Conservation (phyloP, 345 rosid species). For the Lepidium aucheri region DNA sequence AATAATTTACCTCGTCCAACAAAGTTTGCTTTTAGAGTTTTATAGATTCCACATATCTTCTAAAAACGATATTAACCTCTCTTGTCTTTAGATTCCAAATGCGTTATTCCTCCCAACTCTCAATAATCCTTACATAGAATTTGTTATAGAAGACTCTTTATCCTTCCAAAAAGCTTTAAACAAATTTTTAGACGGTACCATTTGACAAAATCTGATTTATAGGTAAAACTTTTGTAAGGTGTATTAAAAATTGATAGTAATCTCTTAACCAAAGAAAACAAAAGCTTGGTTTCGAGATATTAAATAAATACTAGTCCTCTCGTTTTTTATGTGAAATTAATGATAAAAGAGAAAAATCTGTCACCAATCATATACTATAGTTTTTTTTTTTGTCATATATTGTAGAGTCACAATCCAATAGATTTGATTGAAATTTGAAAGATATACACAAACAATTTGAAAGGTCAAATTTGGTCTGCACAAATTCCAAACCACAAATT, state of each 20-base stretch:
- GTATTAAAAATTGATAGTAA: no score
- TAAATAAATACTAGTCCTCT: neutral
- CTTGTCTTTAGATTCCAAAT: neutral
- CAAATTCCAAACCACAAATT: neutral
- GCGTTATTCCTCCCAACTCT: neutral
- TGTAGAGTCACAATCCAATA: neutral
- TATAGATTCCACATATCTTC: no score
- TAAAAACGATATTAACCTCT: no score
- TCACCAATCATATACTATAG: neutral
- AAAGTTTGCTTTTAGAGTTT: neutral
- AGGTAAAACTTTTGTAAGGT: no score
- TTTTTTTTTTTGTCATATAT: neutral
- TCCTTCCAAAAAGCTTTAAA: no score
- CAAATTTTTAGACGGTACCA: no score
- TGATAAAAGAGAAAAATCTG: neutral
- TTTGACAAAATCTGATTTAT: no score
- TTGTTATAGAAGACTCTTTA: no score
- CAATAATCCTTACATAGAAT: neutral
- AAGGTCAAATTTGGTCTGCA: neutral
- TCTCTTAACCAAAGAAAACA: no score
- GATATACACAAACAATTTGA: neutral
- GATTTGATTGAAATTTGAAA: neutral
- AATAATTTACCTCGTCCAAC: neutral
- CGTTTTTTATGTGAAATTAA: neutral
- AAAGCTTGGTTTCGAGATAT: neutral